Evolutionary conservation across 768 basidiomycete genomes (phyloP), one percentile per base, ranked within the genome.

Genomic region (Psilocybe cyanescens): DNA sequence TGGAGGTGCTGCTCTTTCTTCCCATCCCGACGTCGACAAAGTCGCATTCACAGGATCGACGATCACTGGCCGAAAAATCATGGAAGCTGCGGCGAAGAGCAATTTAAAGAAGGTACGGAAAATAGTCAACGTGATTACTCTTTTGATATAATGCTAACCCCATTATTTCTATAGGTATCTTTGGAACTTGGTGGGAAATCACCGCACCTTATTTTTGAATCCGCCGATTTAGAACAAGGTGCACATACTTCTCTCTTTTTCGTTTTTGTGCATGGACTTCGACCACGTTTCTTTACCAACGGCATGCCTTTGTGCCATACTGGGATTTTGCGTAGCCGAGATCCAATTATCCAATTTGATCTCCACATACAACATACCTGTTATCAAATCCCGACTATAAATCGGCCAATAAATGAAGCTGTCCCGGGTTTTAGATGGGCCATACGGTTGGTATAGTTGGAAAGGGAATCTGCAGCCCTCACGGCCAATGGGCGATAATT

Each of bases 31-130:
- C 65, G 90, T 99, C 50, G 94, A 97, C 79, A 97, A 97, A 76
- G 84, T 98, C 63, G 95, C 96, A 2, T 97, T 98, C 75, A 98
- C 97, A 8, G 97, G 97, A 49, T 94, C 92, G 37, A 96, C 95
- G 12, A 70, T 85, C 58, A 96, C 94, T 4, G 97, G 97, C 24
- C 85, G 95, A 24, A 92, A 90, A 70, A 87, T 99, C 70, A 90
- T 95, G 87, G 87, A 90, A 70, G 94, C 96, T 12, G 94, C 96
- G 2, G 94, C 96, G 7, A 89, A 90, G 73, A 92, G 90, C 67
- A 99, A 99, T 77, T 76, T 98, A 64, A 99, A 99, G 77, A 97
- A 97, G 82, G 95, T 84, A 46, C 31, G 57, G n/a, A 53, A 24
- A 24, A 50, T 12, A 41, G 19, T 35, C 58, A 61, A 28, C 55